Conservation (phyloP, 495 filamentous ascomycete species). For the Lindgomyces ingoldianus region DNA sequence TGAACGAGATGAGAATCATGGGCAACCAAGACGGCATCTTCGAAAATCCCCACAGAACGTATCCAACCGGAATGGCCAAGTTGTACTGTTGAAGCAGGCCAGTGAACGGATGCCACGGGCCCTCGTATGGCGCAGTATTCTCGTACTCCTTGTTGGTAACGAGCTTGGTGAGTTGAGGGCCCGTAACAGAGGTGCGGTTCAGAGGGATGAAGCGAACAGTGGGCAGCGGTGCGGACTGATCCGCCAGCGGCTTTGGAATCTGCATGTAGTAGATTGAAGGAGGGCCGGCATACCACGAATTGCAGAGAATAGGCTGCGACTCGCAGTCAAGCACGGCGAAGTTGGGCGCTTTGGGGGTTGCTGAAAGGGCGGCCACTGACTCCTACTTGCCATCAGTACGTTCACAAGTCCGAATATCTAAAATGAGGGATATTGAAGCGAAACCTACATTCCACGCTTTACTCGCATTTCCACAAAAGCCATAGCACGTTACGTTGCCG, state of each 20-base stretch:
- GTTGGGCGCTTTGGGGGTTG: conserved; percentile 65
- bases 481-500: conserved; percentile 86
- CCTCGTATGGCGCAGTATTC: conserved; percentile 62
- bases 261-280: conserved; percentile 73
- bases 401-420: not conserved
- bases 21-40: conserved; percentile 67
- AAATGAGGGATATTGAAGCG: not conserved
- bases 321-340: conserved; percentile 81
- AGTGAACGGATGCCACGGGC: conserved; percentile 78
- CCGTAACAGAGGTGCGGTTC: conserved; percentile 41
- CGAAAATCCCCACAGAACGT: conserved; percentile 61
- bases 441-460: conserved; percentile 58
- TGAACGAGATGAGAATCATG: conserved; percentile 79
- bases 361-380: conserved; percentile 66
- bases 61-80: conserved; percentile 67
- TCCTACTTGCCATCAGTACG: conserved; percentile 53
- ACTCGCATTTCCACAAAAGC: conserved; percentile 55
- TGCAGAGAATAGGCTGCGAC: conserved; percentile 74
- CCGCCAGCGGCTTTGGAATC: conserved; percentile 60
- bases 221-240: conserved; percentile 46
- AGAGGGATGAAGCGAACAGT: conserved; percentile 43
- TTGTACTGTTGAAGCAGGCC: conserved; percentile 66
- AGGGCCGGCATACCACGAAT: conserved; percentile 71
- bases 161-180: conserved; percentile 48
- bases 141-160: conserved; percentile 63